Evolutionary conservation across 768 basidiomycete species (phyloP), one percentile per base, ranked within the genome.

Genomic region (Serendipita sp.): DNA sequence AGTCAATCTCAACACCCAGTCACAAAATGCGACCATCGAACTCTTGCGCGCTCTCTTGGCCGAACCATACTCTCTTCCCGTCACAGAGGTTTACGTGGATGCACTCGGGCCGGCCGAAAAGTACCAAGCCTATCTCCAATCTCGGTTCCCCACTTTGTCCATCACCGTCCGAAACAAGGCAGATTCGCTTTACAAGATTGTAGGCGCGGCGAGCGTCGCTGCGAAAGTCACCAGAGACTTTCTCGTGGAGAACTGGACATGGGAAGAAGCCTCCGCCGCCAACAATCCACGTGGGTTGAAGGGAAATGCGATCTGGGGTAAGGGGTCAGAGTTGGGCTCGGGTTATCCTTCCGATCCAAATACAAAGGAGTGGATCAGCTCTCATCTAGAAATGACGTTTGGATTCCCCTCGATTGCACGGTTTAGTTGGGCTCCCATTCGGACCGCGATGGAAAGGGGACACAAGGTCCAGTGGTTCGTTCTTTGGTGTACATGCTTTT

Each of bases 341-440:
- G 95, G 95, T 3, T 98, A 98, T 74, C 95, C 95, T 1, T 85
- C 86, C 69, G 95, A 99, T 74, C 95, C 96, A 0, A 90, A 86
- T 67, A 98, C 96, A 0, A 82, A 92, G 68, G 82, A 82, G 0
- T 98, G 91, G 90, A 76, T 99, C 13, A 81, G 80, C 66, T 71
- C 76, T 0, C 79, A 86, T 0, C 69, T 97, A 13, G 85, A 97
- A 62, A 86, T 85, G 1, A 86, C 90, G 1, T 99, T 99, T 70
- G 96, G 96, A 3, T 95, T 83, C 69, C 95, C 95, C 0, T 86
- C 82, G 17, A 73, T 97, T 42, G 94, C 84, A 2, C 82, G 96
- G 17, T 98, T 98, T 74, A 92, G 89, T 1, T 99, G 96, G 96
- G 84, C 89, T 2, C 96, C 96, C 0, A 83, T 94, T 65, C 93